Base-by-base conservation (phyloP, 2,329 filamentous ascomycete genomes). In the Alternaria consortialis region DNA sequence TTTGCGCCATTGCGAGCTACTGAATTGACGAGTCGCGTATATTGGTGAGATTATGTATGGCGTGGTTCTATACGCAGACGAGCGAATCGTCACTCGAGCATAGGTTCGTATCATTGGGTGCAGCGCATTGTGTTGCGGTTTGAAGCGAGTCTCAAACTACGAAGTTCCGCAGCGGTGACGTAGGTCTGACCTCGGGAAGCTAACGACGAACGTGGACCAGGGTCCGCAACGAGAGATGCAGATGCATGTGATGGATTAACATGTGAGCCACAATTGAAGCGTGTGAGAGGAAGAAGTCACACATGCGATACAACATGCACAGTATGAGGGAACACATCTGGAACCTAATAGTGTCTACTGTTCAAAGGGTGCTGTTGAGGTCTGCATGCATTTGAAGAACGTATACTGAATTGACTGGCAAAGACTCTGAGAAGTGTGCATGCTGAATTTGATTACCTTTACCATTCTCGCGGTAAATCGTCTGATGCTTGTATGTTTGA, bases 41-140 rank as follows among this genome's bases (percentile, higher is more conserved):
- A 34, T 50, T 31, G 55, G 44, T 52, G 17, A 60, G 20, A 53
- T 34, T 11, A 44, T 31, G 12, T 31, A 42, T 55, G 46, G 8
- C 15, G 34, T n/a, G 15, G 20, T 27, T 27, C 25, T 53, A 11
- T 20, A 20, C 15, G n/a, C 42, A 42, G 59, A 48, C 51, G 74
- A 73, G 71, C 72, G 69, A 66, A 61, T 32, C 12, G 63, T 67
- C 67, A 70, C 73, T 70, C 71, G 71, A 53, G 60, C 54, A 53
- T 54, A 68, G 40, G 63, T 61, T 63, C 64, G 71, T 74, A 77
- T 76, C 73, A 76, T 79, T 63, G 63, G 64, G 63, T 60, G 51
- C 12, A 32, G 63, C 56, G 62, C 71, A 75, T 74, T 36, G 55
- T 66, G 37, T 34, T 48, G 62, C 13, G 7, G 53, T 59, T 23